These are phyloP conservation scores for Rhizopus microsporus DNA, from an alignment of 371 early-diverging fungal genomes.

Conservation along the genomic window DNA sequence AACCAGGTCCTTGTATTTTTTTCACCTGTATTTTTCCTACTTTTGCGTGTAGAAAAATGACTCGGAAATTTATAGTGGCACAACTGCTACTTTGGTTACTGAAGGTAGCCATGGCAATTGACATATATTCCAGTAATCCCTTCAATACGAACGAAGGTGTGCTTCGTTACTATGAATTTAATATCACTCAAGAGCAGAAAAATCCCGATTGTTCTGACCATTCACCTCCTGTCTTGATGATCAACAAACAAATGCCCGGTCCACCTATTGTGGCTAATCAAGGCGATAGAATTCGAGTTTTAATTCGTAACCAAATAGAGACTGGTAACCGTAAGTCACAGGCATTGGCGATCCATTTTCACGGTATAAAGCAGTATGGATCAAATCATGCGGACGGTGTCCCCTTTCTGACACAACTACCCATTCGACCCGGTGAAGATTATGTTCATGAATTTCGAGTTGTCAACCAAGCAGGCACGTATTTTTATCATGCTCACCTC, in stretches of 20 bases:
- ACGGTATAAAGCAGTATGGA: conserved; percentile 47
- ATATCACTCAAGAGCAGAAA: conserved; percentile 27
- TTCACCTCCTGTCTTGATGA: conserved; percentile 25
- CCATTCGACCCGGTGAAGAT: conserved; percentile 54
- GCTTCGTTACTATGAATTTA: conserved; percentile 30
- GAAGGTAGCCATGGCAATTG: not conserved
- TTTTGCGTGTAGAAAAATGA: not conserved
- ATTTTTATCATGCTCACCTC: conserved; percentile 57
- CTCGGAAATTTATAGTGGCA: conserved; percentile 1
- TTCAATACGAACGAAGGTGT: not conserved
- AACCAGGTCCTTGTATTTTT: not conserved
- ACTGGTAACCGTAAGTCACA: conserved; percentile 7
- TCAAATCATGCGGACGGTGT: conserved; percentile 57
- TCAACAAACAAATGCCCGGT: conserved; percentile 55
- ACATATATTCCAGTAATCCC: not conserved
- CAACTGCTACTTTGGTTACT: not conserved
- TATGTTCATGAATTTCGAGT: conserved; percentile 53
- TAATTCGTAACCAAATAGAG: conserved; percentile 40
- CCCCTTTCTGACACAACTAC: conserved; percentile 59
- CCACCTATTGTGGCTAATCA: conserved; percentile 42
- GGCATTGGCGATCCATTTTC: conserved; percentile 44
- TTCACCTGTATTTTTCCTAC: not conserved
- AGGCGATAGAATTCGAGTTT: conserved; percentile 43
- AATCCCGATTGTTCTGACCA: conserved; percentile 44
- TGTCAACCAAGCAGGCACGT: conserved; percentile 54